Evolutionary conservation across 495 filamentous ascomycete species (phyloP), one percentile per base, ranked within the genome.

Genomic region (Tuber brumale): DNA sequence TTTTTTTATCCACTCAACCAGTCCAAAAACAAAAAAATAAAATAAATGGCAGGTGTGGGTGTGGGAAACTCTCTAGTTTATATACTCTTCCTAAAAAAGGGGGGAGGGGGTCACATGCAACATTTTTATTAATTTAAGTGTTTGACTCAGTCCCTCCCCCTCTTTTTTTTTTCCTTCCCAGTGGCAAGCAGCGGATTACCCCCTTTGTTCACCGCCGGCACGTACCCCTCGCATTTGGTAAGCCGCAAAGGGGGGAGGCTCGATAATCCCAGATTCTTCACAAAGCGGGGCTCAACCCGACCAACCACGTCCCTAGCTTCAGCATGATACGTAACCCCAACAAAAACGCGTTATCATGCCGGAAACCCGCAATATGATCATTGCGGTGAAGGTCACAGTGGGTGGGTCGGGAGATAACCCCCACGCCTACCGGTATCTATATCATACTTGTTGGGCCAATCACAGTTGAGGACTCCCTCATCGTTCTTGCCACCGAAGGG

Each of bases 21-120:
- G 51, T 14, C 27, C 3, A 61, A 61, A 61, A 61, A 16, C 8
- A 61, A 61, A 61, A 31, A 61, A 16, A 66, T 2, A 31, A 61
- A 61, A n/a, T n/a, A 61, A 31, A 31, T 61, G 31, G n/a, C 2
- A 14, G 9, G 57, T 31, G 57, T 51, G 51, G 46, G 46, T 27
- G 57, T 61, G 57, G 57, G 57, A 31, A 31, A 31, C 57, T n/a
- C 57, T 61, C 12, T 31, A 31, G 57, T 18, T 61, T 61, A 61
- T 61, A 61, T 61, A 61, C 57, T 31, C 57, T 61, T 27, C 57
- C 57, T 31, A 61, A 9, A 61, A 61, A 61, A 61, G 5, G 10
- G n/a, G n/a, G n/a, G n/a, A n/a, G n/a, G n/a, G n/a, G n/a, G 57
- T 61, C 57, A 61, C 57, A 61, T 61, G 57, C n/a, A 61, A 61